Percentiles rank a stretch among this genome's conserved stretches.
phyloP scores from a whole-genome alignment of 768 basidiomycete genomes.

The Phlebiopsis flavidoalba region DNA sequence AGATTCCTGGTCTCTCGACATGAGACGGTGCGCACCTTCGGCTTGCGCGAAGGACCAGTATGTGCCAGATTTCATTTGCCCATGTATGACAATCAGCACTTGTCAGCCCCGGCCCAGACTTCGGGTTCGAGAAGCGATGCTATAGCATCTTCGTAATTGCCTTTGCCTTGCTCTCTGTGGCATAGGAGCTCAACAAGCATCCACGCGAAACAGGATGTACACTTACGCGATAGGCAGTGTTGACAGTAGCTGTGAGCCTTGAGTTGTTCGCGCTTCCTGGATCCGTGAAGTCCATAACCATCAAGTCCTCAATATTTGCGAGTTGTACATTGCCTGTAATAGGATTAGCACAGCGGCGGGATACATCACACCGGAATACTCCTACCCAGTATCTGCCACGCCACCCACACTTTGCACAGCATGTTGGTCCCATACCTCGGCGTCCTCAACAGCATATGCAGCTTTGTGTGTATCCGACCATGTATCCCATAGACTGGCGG shows the following conservation, averaged over 20 bases:
- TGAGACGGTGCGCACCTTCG: slow-evolving; percentile 45
- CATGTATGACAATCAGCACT: slow-evolving; percentile 65
- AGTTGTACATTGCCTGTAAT: slow-evolving; percentile 59
- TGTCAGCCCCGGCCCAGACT: slow-evolving; percentile 64
- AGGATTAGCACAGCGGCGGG: slow-evolving; percentile 9
- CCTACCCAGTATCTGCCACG: slow-evolving; percentile 69
- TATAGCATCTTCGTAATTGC: slow-evolving; percentile 58
- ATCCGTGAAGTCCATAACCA: slow-evolving; percentile 64
- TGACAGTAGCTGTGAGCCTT: slow-evolving; percentile 53
- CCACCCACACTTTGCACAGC: slow-evolving; percentile 63
- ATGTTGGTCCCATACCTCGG: slow-evolving; percentile 69
- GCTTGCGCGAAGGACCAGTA: slow-evolving; percentile 60
- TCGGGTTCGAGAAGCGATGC: slow-evolving; percentile 59
- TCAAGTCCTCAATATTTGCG: slow-evolving; percentile 60
- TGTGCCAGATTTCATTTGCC: slow-evolving; percentile 76
- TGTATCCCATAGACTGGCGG: slow-evolving; percentile 63
- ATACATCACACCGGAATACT: not conserved
- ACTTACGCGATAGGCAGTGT: slow-evolving; percentile 62
- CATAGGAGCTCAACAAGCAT: not conserved
- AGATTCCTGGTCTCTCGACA: not conserved
- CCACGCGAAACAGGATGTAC: not conserved
- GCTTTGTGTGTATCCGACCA: slow-evolving; percentile 58
- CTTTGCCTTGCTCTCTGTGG: slow-evolving; percentile 63
- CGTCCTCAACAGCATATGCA: slow-evolving; percentile 41
- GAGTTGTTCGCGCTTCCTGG: slow-evolving; percentile 55